These are phyloP conservation scores for Neurospora sp. DNA, from an alignment of 495 filamentous ascomycete genomes.

Conservation along the genomic window DNA sequence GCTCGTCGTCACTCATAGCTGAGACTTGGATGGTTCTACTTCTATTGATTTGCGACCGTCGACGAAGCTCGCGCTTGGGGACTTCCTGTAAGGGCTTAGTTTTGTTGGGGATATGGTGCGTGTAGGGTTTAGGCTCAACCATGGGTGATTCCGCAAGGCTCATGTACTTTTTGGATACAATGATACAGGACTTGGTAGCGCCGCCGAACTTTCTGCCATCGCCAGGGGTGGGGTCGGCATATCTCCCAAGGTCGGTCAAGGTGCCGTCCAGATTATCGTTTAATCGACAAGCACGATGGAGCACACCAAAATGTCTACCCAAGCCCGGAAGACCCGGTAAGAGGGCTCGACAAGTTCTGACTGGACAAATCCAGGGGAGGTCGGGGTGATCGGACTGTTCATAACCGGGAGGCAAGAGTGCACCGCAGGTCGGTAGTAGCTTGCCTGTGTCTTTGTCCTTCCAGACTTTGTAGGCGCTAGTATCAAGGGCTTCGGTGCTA, in stretches of 20 bases:
- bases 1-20: neutral
- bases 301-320: conserved; percentile 16
- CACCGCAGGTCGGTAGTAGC: neutral
- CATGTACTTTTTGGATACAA: conserved; percentile 10
- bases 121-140: neutral
- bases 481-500: neutral
- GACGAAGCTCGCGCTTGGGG: neutral
- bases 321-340: conserved; percentile 11
- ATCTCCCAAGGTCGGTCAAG: conserved; percentile 13
- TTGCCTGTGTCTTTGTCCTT: neutral
- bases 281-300: conserved; percentile 9
- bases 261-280: conserved; percentile 21
- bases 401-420: neutral
- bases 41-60: neutral
- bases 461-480: neutral
- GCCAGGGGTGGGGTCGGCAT: neutral
- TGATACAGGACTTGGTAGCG: conserved; percentile 2
- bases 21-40: neutral
- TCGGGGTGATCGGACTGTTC: conserved; percentile 1
- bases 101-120: neutral
- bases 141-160: conserved; percentile 8
- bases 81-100: neutral
- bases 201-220: neutral
- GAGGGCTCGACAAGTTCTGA: conserved; percentile 16
- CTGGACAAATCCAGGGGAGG: conserved; percentile 21